Percentiles rank a stretch among this genome's conserved stretches.
These are phyloP conservation scores for Arthrobotrys megalospora DNA, from an alignment of 2,329 filamentous ascomycete species.

Conservation along the genomic window DNA sequence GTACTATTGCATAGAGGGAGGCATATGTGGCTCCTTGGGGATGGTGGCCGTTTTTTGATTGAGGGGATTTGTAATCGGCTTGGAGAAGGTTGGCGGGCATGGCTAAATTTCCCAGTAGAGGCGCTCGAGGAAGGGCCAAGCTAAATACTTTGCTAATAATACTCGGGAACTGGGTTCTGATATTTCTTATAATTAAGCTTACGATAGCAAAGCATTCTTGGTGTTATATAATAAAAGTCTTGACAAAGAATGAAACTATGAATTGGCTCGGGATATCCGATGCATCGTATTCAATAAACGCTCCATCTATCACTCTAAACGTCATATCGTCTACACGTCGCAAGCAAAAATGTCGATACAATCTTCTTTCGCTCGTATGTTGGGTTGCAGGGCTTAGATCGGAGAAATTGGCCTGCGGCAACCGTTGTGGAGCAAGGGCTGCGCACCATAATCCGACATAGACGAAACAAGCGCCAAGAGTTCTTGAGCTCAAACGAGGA, in stretches of 20 bases:
- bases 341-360: neutral
- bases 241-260: no score
- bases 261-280: no score
- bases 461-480: constrained; percentile 23
- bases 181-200: no score
- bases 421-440: constrained; percentile 10
- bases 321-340: neutral
- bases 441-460: neutral
- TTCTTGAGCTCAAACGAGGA: no score
- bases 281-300: no score
- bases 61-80: constrained; percentile 64
- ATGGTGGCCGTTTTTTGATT: constrained; percentile 65
- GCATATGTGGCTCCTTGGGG: constrained; percentile 68
- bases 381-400: neutral
- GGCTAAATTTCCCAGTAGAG: constrained; percentile 62
- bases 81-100: constrained; percentile 65
- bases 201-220: no score
- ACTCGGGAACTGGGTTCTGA: no score
- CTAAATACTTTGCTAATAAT: no score
- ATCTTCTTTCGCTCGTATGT: constrained; percentile 3
- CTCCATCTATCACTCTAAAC: neutral
- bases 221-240: no score
- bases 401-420: neutral
- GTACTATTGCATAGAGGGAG: constrained; percentile 69
- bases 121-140: constrained; percentile 2